These are phyloP conservation scores for Kwoniella shivajii DNA, from an alignment of 1,284 basidiomycete species.

Conservation along the genomic window DNA sequence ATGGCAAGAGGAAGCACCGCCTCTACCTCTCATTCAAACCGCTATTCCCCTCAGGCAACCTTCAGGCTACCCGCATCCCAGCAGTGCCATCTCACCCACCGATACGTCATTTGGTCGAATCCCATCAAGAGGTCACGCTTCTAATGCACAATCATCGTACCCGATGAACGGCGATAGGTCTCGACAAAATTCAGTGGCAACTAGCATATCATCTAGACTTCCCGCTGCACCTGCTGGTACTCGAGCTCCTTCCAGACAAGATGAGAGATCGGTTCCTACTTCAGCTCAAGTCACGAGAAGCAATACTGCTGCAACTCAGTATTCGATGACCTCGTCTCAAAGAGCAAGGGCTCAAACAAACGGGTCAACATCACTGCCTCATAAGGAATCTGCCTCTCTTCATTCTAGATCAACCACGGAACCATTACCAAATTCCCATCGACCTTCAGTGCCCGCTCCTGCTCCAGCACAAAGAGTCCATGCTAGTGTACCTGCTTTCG, in stretches of 20 bases:
- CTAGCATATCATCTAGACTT: constrained; percentile 4
- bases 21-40: constrained; percentile 8
- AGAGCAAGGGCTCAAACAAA: constrained; percentile 12
- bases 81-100: constrained; percentile 11
- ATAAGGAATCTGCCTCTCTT: constrained; percentile 4
- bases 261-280: neutral
- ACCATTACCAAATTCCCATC: constrained; percentile 4
- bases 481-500: constrained; percentile 20
- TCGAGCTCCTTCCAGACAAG: constrained; percentile 15
- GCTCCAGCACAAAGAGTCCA: neutral
- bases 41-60: neutral
- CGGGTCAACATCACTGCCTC: neutral
- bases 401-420: constrained; percentile 12
- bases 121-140: constrained; percentile 1
- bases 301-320: constrained; percentile 12
- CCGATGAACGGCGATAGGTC: constrained; percentile 4
- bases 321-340: constrained; percentile 2
- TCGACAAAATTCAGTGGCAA: constrained; percentile 12
- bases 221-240: constrained; percentile 8
- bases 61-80: neutral
- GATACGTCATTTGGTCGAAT: constrained; percentile 12
- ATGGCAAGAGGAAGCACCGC: neutral
- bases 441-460: neutral
- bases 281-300: constrained; percentile 15
- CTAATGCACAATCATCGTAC: neutral